These are phyloP conservation scores for Nigrospora sphaerica DNA, from an alignment of 2,329 filamentous ascomycete genomes.

Conservation along the genomic window DNA sequence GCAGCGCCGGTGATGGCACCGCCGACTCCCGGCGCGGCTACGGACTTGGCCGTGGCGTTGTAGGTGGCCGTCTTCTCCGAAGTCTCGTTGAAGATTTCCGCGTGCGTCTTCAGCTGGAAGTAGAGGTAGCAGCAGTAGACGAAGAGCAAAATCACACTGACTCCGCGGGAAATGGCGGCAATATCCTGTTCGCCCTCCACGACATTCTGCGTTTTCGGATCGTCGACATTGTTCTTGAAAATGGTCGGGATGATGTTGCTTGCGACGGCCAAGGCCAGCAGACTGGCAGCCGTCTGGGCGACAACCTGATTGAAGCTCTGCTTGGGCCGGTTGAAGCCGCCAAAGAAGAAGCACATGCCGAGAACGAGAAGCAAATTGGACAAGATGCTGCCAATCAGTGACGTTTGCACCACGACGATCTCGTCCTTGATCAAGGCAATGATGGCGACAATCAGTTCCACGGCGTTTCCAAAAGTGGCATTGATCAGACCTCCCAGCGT, in stretches of 20 bases:
- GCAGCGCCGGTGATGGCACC: conserved; percentile 26
- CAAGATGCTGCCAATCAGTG: conserved; percentile 82
- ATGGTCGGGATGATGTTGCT: conserved; percentile 86
- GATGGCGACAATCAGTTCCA: conserved; percentile 83
- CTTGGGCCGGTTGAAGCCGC: conserved; percentile 68
- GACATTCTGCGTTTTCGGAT: conserved; percentile 25
- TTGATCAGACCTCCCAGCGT: conserved; percentile 84
- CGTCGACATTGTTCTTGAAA: conserved; percentile 52
- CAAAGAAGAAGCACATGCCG: conserved; percentile 90
- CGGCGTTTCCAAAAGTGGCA: conserved; percentile 85
- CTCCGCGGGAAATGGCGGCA: conserved; percentile 62
- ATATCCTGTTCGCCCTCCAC: conserved; percentile 48
- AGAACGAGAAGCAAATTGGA: conserved; percentile 85
- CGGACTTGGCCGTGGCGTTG: conserved; percentile 46
- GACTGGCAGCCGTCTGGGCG: conserved; percentile 78
- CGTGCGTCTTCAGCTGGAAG: conserved; percentile 88
- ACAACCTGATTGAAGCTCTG: conserved; percentile 91
- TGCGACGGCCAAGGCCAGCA: conserved; percentile 72
- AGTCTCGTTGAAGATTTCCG: conserved; percentile 64
- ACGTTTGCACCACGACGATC: conserved; percentile 84
- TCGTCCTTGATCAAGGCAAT: conserved; percentile 70
- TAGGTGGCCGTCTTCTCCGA: conserved; percentile 45
- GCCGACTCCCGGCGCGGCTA: background rate
- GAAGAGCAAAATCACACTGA: conserved; percentile 71
- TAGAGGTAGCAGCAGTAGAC: conserved; percentile 80